These are phyloP conservation scores for Suillus plorans DNA, from an alignment of 768 basidiomycete species.

Conservation along the genomic window DNA sequence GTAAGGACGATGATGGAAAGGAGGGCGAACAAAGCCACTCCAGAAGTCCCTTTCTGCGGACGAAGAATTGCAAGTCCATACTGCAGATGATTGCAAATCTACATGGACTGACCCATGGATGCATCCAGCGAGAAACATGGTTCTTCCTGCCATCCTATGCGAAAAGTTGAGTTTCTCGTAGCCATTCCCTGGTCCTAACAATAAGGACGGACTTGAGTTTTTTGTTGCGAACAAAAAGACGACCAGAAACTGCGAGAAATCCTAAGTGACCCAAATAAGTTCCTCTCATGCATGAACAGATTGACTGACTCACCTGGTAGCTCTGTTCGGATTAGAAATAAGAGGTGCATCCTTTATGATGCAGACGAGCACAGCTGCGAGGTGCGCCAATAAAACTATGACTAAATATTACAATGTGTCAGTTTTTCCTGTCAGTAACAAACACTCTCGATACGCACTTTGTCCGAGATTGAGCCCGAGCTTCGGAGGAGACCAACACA, in stretches of 20 bases:
- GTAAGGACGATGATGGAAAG: slow-evolving; percentile 64
- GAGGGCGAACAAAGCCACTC: slow-evolving; percentile 67
- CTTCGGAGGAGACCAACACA: slow-evolving; percentile 50
- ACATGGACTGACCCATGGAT: slow-evolving; percentile 61
- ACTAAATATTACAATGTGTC: no score
- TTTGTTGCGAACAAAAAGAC: slow-evolving; percentile 60
- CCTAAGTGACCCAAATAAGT: slow-evolving; percentile 35
- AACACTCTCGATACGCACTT: no score
- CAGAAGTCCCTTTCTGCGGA: slow-evolving; percentile 71
- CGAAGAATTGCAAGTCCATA: slow-evolving; percentile 61
- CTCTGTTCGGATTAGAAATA: slow-evolving; percentile 79
- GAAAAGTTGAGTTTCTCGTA: slow-evolving; percentile 61
- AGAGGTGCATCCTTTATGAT: no score
- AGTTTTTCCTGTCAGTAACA: no score
- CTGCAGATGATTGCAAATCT: slow-evolving; percentile 66
- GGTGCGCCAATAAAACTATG: no score
- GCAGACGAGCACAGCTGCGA: no score
- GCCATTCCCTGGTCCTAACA: slow-evolving; percentile 47
- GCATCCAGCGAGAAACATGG: slow-evolving; percentile 43
- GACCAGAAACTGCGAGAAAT: slow-evolving; percentile 60
- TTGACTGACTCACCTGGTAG: slow-evolving; percentile 44
- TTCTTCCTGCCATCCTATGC: slow-evolving; percentile 59
- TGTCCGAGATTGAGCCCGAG: slow-evolving; percentile 51
- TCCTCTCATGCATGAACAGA: neutral
- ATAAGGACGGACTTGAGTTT: slow-evolving; percentile 46